Conservation (phyloP, 257 asterid species). For the Buddleja alternifolia region DNA sequence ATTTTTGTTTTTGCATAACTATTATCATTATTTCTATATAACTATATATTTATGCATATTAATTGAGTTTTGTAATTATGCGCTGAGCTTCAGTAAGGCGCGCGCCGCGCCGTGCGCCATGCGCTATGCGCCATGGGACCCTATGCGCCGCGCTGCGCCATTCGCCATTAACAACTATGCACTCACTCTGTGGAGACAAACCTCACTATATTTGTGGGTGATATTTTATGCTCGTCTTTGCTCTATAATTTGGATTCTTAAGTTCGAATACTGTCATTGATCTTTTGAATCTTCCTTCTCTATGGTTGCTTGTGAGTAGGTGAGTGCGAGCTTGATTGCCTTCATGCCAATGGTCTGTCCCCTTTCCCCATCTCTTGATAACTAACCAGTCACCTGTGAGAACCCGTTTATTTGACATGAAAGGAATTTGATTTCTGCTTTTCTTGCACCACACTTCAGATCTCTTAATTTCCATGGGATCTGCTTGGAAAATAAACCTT, state of each 20-base stretch:
- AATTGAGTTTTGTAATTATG: too few species aligned
- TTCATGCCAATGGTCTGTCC: not conserved
- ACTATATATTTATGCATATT: too few species aligned
- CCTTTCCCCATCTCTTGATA: slow-evolving; percentile 5
- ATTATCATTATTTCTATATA: too few species aligned
- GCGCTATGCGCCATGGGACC: too few species aligned
- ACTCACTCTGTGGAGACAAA: slow-evolving; percentile 19
- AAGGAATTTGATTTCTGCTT: not conserved
- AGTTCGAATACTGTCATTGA: slow-evolving; percentile 2
- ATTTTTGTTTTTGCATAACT: too few species aligned
- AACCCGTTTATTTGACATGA: not conserved
- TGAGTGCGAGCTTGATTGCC: slow-evolving; percentile 3
- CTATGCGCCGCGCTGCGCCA: too few species aligned
- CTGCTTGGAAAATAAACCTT: slow-evolving; percentile 1
- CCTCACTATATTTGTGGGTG: slow-evolving; percentile 15
- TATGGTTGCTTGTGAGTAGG: too few species aligned
- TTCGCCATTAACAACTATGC: too few species aligned
- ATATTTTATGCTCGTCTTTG: not conserved
- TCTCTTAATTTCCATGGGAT: not conserved
- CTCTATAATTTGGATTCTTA: slow-evolving; percentile 8
- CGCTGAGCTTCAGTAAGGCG: too few species aligned
- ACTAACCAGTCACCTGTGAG: not conserved
- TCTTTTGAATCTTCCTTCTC: not conserved
- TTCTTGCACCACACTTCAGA: not conserved
- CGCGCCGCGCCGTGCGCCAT: too few species aligned